Conservation (phyloP, 371 early-diverging fungal genomes). For the Mucor sp. region DNA sequence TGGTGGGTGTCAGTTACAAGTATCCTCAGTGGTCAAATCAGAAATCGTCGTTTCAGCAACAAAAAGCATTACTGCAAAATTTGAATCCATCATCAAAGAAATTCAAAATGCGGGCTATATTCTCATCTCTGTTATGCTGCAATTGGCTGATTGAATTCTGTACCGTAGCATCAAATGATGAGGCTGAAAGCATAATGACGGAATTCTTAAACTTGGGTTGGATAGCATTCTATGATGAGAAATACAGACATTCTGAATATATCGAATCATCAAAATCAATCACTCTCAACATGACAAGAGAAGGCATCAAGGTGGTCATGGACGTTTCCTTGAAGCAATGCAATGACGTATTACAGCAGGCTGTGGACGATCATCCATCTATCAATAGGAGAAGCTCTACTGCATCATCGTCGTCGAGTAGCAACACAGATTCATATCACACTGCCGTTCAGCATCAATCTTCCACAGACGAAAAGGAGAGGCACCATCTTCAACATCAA, state of each 20-base stretch:
- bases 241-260: conserved; percentile 14
- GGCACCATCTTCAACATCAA: not conserved
- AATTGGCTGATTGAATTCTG: conserved; percentile 59
- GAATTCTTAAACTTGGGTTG: conserved; percentile 51
- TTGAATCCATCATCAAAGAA: conserved; percentile 15
- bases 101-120: conserved; percentile 27
- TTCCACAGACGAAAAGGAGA: not conserved
- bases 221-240: conserved; percentile 44
- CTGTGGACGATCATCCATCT: not conserved
- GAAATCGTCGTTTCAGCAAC: conserved; percentile 17
- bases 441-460: not conserved
- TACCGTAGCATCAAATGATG: conserved; percentile 54
- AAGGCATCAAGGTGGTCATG: conserved; percentile 20
- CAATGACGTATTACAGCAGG: conserved; percentile 2
- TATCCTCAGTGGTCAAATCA: conserved; percentile 12
- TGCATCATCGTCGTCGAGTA: not conserved
- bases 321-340: conserved; percentile 15
- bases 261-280: conserved; percentile 19
- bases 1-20: not conserved
- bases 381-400: not conserved
- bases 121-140: conserved; percentile 22
- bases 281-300: conserved; percentile 11
- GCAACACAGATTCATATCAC: not conserved
- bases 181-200: conserved; percentile 50
- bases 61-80: conserved; percentile 25